A percentile compares a stretch with the other conserved stretches of the same genome.
phyloP scores from a whole-genome alignment of 148 eudicot species.

The Persicaria tinctoria region DNA sequence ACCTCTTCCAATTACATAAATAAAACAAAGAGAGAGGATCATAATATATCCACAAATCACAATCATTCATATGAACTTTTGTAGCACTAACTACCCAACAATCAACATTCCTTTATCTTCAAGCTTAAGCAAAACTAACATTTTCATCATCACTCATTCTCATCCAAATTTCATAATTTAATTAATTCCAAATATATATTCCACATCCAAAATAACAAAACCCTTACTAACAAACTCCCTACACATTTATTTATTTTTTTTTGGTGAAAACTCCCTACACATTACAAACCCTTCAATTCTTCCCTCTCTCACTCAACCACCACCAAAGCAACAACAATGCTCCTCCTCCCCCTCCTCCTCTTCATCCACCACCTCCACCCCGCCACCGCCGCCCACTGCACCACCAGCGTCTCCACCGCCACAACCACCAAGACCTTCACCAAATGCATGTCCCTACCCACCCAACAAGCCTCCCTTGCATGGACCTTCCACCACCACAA shows the following conservation, averaged over 20 bases:
- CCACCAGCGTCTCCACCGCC: conserved; percentile 17
- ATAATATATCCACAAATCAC: not conserved
- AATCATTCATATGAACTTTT: not conserved
- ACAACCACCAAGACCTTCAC: conserved; percentile 51
- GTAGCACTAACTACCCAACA: not conserved
- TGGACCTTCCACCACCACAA: conserved; percentile 80
- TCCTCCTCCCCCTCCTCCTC: conserved; percentile 17
- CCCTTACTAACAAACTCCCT: not conserved
- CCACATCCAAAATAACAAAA: not conserved
- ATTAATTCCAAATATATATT: not conserved
- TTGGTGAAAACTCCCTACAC: not conserved
- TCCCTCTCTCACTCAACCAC: conserved; percentile 15
- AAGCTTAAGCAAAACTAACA: conserved; percentile 1
- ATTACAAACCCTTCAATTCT: not conserved
- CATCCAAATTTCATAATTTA: not conserved
- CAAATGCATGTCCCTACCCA: conserved; percentile 73
- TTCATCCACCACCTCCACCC: conserved; percentile 12
- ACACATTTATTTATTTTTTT: no score
- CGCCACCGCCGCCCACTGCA: conserved; percentile 50
- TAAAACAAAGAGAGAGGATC: no score
- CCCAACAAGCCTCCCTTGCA: conserved; percentile 84
- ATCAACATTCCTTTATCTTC: not conserved
- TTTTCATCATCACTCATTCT: not conserved
- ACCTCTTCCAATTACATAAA: no score
- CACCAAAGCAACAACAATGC: conserved; percentile 22